A percentile compares a stretch with the other conserved stretches of the same genome.
phyloP scores from a whole-genome alignment of 2,329 filamentous ascomycete genomes.

The Periglandula ipomoeae region DNA sequence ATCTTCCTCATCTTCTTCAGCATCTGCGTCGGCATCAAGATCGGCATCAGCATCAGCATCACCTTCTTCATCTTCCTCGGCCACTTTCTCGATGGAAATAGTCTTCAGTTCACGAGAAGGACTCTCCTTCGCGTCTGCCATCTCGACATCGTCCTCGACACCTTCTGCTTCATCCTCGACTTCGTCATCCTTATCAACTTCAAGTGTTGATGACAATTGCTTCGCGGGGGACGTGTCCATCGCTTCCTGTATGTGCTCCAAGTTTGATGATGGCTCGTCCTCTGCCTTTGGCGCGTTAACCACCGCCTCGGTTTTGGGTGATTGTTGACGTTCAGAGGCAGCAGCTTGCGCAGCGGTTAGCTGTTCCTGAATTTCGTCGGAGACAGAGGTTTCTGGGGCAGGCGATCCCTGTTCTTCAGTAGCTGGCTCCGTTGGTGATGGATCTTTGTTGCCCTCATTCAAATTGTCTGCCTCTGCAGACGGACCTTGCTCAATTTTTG shows the following conservation, averaged over 20 bases:
- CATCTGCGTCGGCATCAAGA: no score
- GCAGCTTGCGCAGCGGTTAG: neutral
- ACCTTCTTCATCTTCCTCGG: neutral
- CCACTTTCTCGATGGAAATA: conserved; percentile 5
- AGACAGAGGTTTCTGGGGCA: neutral
- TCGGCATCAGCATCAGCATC: no score
- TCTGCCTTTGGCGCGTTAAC: neutral
- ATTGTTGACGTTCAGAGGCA: neutral
- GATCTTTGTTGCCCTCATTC: neutral
- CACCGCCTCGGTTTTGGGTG: neutral
- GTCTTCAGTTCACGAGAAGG: neutral
- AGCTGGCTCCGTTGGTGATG: neutral
- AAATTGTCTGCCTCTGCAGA: neutral
- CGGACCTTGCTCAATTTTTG: neutral
- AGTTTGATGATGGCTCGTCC: neutral
- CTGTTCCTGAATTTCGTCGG: conserved; percentile 1
- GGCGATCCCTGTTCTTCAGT: neutral
- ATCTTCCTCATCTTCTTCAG: neutral
- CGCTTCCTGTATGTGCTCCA: neutral
- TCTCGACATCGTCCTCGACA: neutral
- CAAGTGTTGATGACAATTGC: neutral
- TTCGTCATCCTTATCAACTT: neutral
- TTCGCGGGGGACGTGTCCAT: neutral
- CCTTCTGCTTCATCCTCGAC: neutral
- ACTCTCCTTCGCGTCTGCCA: neutral